Evolutionary conservation across 2,329 filamentous ascomycete species (phyloP).

Genomic region (Xylaria multiplex): DNA sequence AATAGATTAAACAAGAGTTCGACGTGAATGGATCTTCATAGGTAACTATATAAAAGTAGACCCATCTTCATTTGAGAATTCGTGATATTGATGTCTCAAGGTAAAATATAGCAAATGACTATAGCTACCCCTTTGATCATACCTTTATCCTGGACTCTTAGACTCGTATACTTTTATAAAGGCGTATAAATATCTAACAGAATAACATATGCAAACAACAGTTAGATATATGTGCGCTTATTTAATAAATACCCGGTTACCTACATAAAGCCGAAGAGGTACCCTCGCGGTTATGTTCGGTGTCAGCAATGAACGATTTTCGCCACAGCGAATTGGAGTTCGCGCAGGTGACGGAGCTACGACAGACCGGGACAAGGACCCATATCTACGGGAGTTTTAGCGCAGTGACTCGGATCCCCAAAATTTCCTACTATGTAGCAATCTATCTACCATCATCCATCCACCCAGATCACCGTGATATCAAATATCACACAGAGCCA

Average conservation of each 20-base stretch:
- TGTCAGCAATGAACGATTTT: slow-evolving; percentile 15
- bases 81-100: too few relatives aligned
- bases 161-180: too few relatives aligned
- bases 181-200: neutral
- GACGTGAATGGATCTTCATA: too few relatives aligned
- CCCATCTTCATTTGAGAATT: too few relatives aligned
- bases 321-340: slow-evolving; percentile 27
- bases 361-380: slow-evolving; percentile 21
- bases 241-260: too few relatives aligned
- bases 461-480: neutral
- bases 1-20: too few relatives aligned
- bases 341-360: slow-evolving; percentile 27
- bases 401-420: slow-evolving; percentile 34
- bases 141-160: too few relatives aligned
- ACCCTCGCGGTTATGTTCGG: slow-evolving; percentile 35
- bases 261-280: too few relatives aligned
- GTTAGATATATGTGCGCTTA: too few relatives aligned
- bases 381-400: slow-evolving; percentile 25
- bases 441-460: slow-evolving; percentile 6
- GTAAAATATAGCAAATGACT: too few relatives aligned
- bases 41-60: too few relatives aligned
- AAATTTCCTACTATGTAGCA: slow-evolving; percentile 29
- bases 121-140: too few relatives aligned
- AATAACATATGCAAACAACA: slow-evolving; percentile 1
- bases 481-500: neutral